These are phyloP conservation scores for Aphanoascus verrucosus DNA, from an alignment of 2,329 filamentous ascomycete species.

Conservation along the genomic window DNA sequence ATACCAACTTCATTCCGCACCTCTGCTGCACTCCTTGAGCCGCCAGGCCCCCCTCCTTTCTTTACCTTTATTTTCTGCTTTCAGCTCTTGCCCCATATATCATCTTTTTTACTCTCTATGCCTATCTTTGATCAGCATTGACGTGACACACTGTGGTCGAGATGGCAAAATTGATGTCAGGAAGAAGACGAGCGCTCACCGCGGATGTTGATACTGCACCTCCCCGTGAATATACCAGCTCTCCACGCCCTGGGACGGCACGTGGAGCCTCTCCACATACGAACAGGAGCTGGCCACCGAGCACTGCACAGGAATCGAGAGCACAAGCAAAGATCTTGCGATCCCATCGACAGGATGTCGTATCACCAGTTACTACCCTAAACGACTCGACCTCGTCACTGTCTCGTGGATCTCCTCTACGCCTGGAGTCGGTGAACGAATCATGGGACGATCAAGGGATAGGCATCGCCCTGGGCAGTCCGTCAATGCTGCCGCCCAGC, in stretches of 20 bases:
- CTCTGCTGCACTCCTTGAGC: conserved; percentile 14
- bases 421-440: conserved; percentile 14
- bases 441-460: conserved; percentile 43
- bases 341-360: background rate
- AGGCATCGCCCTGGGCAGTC: conserved; percentile 65
- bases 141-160: background rate
- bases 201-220: background rate
- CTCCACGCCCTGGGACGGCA: background rate
- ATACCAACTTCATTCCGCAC: background rate
- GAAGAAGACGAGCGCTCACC: conserved; percentile 24
- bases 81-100: conserved; percentile 10
- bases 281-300: background rate
- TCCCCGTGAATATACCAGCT: background rate
- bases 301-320: background rate
- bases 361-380: background rate
- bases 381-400: background rate
- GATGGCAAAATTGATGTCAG: conserved; percentile 26
- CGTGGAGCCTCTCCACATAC: background rate
- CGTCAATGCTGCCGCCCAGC: conserved; percentile 30
- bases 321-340: background rate
- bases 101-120: conserved; percentile 3
- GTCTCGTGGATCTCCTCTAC: conserved; percentile 8
- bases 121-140: background rate
- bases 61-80: conserved; percentile 9
- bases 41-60: conserved; percentile 4